phyloP scores from a whole-genome alignment of 1,284 basidiomycete species.

The Exobasidium rhododendri region DNA sequence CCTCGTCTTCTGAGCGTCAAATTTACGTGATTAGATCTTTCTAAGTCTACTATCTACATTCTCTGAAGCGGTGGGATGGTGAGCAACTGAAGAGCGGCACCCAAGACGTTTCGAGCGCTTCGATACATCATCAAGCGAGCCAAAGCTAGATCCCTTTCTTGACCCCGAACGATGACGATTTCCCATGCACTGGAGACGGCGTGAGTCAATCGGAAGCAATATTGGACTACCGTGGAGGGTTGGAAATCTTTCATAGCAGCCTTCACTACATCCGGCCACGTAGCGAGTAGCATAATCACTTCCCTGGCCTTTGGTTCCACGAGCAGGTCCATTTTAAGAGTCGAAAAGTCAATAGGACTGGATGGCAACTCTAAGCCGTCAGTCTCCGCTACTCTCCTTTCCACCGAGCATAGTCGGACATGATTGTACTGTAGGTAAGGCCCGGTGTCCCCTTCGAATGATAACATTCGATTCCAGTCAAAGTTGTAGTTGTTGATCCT shows the following conservation, averaged over 20 bases:
- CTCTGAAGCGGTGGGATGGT: conserved; percentile 70
- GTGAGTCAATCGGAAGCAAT: conserved; percentile 71
- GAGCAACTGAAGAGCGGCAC: conserved; percentile 78
- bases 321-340: conserved; percentile 68
- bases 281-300: conserved; percentile 77
- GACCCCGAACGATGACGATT: conserved; percentile 75
- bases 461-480: conserved; percentile 90
- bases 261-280: conserved; percentile 86
- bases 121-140: conserved; percentile 90
- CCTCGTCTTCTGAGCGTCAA: background rate
- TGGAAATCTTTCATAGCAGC: conserved; percentile 80
- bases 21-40: background rate
- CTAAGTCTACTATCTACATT: conserved; percentile 69
- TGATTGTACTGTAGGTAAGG: conserved; percentile 70
- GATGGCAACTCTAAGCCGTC: conserved; percentile 70
- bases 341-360: conserved; percentile 62
- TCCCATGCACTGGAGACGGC: conserved; percentile 87
- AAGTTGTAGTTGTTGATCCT: conserved; percentile 97
- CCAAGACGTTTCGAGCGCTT: conserved; percentile 81
- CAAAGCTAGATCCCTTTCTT: conserved; percentile 67
- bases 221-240: conserved; percentile 81
- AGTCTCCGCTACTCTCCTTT: conserved; percentile 76
- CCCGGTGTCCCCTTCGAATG: conserved; percentile 95
- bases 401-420: conserved; percentile 86
- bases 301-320: conserved; percentile 73